Evolutionary conservation across 1,139 yeast species (phyloP).

Genomic region (Yamadazyma mexicana): DNA sequence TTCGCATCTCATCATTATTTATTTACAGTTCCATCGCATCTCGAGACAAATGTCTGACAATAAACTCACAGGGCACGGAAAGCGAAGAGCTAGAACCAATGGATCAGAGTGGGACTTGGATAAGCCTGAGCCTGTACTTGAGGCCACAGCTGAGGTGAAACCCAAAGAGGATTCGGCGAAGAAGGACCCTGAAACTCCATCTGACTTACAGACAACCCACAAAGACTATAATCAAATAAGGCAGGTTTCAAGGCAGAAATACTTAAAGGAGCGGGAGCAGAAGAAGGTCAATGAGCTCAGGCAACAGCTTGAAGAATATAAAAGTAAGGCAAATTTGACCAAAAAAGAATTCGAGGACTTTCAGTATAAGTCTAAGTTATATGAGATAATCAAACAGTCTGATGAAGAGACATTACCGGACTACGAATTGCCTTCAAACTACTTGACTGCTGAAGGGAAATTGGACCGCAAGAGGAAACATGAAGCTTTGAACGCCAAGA

Average conservation of each 20-base stretch:
- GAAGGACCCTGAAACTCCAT: conserved; percentile 3
- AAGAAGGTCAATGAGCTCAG: conserved; percentile 23
- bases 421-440: conserved; percentile 60
- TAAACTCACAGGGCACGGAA: conserved; percentile 22
- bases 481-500: conserved; percentile 32
- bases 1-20: conserved; percentile 6
- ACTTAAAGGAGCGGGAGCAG: conserved; percentile 34
- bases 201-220: no score
- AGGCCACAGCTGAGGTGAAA: background rate
- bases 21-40: conserved; percentile 3
- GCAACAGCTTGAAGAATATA: conserved; percentile 46
- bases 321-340: conserved; percentile 40
- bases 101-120: conserved; percentile 3
- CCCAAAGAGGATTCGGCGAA: conserved; percentile 8
- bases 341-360: conserved; percentile 52
- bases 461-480: conserved; percentile 53
- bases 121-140: background rate
- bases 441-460: conserved; percentile 50
- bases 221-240: conserved; percentile 10
- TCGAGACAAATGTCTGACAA: conserved; percentile 6
- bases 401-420: conserved; percentile 29
- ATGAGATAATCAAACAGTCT: conserved; percentile 36
- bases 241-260: conserved; percentile 20
- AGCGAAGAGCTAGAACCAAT: conserved; percentile 14
- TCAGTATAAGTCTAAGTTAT: conserved; percentile 47